Conservation (phyloP, 129 eudicot species). For the Arctium lappa region DNA sequence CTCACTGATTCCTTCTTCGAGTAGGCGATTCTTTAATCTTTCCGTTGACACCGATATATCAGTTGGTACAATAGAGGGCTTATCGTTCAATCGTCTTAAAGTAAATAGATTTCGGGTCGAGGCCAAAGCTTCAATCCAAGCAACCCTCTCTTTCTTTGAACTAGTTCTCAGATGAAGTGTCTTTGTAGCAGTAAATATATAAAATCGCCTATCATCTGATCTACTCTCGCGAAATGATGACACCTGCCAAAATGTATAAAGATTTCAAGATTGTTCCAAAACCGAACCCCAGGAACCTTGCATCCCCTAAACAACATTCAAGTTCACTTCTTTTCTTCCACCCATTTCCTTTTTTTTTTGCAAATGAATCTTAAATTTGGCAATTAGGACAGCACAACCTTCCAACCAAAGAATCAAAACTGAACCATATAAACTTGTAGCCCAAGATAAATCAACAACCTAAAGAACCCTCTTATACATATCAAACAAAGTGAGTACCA, state of each 20-base stretch:
- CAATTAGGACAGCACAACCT: background rate
- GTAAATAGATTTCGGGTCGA: conserved; percentile 51
- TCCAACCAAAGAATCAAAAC: background rate
- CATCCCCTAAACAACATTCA: background rate
- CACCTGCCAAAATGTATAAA: conserved; percentile 41
- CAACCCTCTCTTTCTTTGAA: conserved; percentile 57
- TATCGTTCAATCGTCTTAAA: conserved; percentile 41
- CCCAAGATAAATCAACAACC: conserved; percentile 1
- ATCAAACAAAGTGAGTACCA: background rate
- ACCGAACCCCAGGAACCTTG: background rate
- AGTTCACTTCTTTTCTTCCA: background rate
- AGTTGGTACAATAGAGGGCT: conserved; percentile 34
- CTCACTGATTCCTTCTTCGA: conserved; percentile 64
- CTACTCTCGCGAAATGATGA: conserved; percentile 77
- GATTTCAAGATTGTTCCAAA: background rate
- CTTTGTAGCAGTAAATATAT: conserved; percentile 81
- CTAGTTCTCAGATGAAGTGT: conserved; percentile 78
- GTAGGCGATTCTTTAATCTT: conserved; percentile 58
- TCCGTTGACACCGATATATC: conserved; percentile 59
- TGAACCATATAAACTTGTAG: background rate
- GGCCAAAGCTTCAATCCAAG: conserved; percentile 79
- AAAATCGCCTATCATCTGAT: conserved; percentile 70
- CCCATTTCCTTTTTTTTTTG: background rate
- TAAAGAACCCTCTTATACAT: background rate
- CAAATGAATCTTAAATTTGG: background rate